Percentiles rank a stretch among this genome's conserved stretches.
These are phyloP conservation scores for Hericium erinaceus DNA, from an alignment of 768 basidiomycete species.

Conservation along the genomic window DNA sequence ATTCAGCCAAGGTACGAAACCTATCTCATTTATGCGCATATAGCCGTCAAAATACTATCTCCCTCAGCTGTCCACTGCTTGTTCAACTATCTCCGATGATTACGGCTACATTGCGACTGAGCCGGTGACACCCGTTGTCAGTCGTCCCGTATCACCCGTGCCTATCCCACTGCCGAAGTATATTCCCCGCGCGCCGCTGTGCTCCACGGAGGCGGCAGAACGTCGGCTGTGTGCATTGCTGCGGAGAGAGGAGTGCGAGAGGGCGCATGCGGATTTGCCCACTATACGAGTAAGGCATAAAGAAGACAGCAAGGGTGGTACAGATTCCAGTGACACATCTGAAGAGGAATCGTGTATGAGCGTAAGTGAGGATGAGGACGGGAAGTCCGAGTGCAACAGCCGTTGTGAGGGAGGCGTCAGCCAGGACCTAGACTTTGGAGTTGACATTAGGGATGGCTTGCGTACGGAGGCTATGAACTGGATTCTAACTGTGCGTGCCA, in stretches of 20 bases:
- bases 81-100: background rate
- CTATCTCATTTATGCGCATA: background rate
- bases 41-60: background rate
- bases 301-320: too few species aligned
- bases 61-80: background rate
- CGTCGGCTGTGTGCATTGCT: background rate
- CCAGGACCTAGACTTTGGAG: background rate
- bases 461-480: constrained; percentile 5
- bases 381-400: background rate
- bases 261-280: background rate
- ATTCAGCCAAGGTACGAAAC: background rate
- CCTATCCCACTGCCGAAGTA: background rate
- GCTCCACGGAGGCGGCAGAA: background rate
- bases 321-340: background rate
- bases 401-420: background rate
- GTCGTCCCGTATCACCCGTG: background rate
- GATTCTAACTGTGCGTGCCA: constrained; percentile 8
- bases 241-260: background rate
- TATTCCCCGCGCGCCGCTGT: background rate
- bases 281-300: too few species aligned
- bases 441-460: background rate
- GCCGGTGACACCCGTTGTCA: background rate
- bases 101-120: background rate
- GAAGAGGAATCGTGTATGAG: background rate
- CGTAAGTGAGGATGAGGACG: background rate